Evolutionary conservation across 2,329 filamentous ascomycete genomes (phyloP), one percentile per base, ranked within the genome.

Genomic region (Claviceps sp.): DNA sequence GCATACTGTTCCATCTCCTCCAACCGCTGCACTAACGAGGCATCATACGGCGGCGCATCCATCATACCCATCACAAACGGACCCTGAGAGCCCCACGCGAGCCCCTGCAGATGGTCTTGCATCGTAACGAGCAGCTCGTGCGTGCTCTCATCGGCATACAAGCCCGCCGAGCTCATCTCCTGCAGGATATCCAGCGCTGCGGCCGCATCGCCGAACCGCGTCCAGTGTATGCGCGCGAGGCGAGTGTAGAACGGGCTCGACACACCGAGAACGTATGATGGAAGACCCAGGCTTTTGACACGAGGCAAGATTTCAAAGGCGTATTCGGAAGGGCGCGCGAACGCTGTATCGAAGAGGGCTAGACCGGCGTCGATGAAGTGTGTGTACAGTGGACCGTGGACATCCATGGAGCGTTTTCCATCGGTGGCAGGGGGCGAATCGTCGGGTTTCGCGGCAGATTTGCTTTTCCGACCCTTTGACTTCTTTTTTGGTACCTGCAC

Each of bases 251-350:
- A 78, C 0, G 76, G 70, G 0, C 84, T 85, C 18, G 81, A 82
- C 5, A 79, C 82, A 47, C 85, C 86, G 0, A 91, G 74, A 6
- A 87, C 81, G 60, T 84, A 87, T 0, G 84, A 84, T 1, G 79
- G 76, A 1, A 85, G 74, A 1, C 86, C 85, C 0, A 87, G 72
- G 45, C 75, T 72, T 61, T 85, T 86, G 59, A 89, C 70, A 7
- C 77, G 76, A 0, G 85, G 84, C 0, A 90, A 70, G 26, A 89
- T 66, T 45, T 74, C 72, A 45, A 85, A 73, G 0, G 74, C 71
- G 0, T 85, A 70, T 0, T 75, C 71, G 1, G 85, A 89, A 0
- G 78, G 68, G 11, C 70, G 73, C 9, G 61, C 55, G 54, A 87
- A 89, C 1, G 72, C 69, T 2, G 67, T 69, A 57, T 81, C 76